Conservation (phyloP, 257 asterid species). For the Solanum peruvianum region DNA sequence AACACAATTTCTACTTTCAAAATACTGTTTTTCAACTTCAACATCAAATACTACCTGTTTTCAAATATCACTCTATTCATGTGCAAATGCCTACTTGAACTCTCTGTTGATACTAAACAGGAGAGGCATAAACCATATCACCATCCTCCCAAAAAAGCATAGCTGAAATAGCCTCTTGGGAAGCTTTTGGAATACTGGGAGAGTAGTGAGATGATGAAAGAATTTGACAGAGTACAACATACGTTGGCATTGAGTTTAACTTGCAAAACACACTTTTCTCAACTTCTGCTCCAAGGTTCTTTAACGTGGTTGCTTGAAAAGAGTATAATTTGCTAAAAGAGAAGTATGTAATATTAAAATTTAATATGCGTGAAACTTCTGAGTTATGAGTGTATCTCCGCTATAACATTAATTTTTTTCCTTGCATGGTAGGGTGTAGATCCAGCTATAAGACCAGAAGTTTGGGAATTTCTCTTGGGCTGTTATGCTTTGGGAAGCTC, state of each 20-base stretch:
- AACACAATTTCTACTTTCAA: background rate
- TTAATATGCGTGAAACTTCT: background rate
- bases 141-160: background rate
- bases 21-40: background rate
- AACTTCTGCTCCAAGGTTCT: background rate
- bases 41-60: background rate
- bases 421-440: constrained; percentile 74
- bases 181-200: background rate
- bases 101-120: background rate
- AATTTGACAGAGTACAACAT: background rate
- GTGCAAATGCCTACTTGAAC: background rate
- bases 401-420: background rate
- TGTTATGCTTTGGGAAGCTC: constrained; percentile 89
- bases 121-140: background rate
- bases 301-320: background rate
- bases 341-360: background rate
- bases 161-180: background rate
- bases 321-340: background rate
- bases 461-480: constrained; percentile 98
- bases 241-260: background rate
- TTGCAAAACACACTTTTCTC: background rate
- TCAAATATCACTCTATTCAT: background rate
- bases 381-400: background rate
- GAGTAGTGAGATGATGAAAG: background rate
- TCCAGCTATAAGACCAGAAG: constrained; percentile 91